Evolutionary conservation across 1,139 yeast species (phyloP).

Genomic region (Sporopachydermia cereana): DNA sequence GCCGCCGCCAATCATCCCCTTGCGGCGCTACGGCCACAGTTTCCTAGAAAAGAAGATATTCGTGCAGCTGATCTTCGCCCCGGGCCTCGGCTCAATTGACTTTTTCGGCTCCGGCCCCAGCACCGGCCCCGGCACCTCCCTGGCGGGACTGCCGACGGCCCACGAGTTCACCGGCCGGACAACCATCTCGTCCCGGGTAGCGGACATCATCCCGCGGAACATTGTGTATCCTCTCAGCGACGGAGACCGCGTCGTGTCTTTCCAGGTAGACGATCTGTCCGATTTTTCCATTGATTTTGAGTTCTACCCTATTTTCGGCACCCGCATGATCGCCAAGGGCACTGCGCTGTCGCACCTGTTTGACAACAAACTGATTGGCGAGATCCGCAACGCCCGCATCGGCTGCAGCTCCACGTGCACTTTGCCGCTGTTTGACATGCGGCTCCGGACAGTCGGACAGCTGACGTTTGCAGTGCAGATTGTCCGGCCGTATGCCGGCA

Average conservation of each 20-base stretch:
- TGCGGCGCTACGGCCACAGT: constrained; percentile 90
- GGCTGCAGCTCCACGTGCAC: constrained; percentile 28
- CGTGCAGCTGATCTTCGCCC: constrained; percentile 60
- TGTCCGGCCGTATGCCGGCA: constrained; percentile 82
- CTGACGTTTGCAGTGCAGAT: constrained; percentile 69
- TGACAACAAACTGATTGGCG: constrained; percentile 23
- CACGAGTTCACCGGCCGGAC: constrained; percentile 38
- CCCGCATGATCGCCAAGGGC: constrained; percentile 81
- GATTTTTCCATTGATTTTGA: constrained; percentile 81
- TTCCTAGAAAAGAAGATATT: constrained; percentile 82
- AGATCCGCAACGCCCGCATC: constrained; percentile 18
- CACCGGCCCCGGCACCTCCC: background rate
- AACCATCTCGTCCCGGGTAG: constrained; percentile 60
- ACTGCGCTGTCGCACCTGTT: constrained; percentile 55
- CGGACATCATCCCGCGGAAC: constrained; percentile 78
- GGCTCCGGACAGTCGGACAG: constrained; percentile 76
- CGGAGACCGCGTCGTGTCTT: constrained; percentile 60
- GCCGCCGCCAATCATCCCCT: constrained; percentile 93
- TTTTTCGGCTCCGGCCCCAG: constrained; percentile 17
- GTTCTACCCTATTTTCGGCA: constrained; percentile 88
- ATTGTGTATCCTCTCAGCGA: constrained; percentile 70
- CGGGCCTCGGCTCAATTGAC: constrained; percentile 45
- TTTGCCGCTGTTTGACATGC: constrained; percentile 71
- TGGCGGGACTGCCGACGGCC: constrained; percentile 14
- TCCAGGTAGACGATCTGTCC: constrained; percentile 75